These are phyloP conservation scores for Sporothrix dimorphospora DNA, from an alignment of 2,329 filamentous ascomycete genomes.

Conservation along the genomic window DNA sequence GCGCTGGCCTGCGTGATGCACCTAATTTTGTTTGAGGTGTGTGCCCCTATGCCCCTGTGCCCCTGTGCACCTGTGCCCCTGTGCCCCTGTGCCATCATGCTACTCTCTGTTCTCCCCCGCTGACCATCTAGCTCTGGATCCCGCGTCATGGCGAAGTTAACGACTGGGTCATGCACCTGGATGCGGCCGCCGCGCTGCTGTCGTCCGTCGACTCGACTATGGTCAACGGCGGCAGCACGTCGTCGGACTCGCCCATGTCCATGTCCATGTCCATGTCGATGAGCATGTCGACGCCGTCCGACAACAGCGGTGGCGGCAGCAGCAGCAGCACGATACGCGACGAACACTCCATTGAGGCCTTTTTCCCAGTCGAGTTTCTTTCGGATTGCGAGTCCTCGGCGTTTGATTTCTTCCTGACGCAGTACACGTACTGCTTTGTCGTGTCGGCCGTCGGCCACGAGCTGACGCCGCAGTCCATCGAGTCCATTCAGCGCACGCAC, in stretches of 20 bases:
- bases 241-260: slow-evolving; percentile 8
- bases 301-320: neutral
- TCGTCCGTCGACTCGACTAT: slow-evolving; percentile 27
- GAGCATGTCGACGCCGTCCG: slow-evolving; percentile 8
- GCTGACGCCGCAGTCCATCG: slow-evolving; percentile 23
- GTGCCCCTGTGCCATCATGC: no score
- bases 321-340: neutral
- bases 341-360: neutral
- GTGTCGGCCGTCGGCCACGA: slow-evolving; percentile 18
- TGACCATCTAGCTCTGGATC: slow-evolving; percentile 24
- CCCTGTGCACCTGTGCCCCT: no score
- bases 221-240: neutral
- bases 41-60: no score
- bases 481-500: slow-evolving; percentile 24
- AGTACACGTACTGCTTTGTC: slow-evolving; percentile 25
- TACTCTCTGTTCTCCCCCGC: neutral
- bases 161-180: slow-evolving; percentile 27
- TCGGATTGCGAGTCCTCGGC: slow-evolving; percentile 20
- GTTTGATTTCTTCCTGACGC: slow-evolving; percentile 25
- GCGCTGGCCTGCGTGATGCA: slow-evolving; percentile 28
- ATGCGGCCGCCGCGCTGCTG: slow-evolving; percentile 26
- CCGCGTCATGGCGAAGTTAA: slow-evolving; percentile 17
- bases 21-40: slow-evolving; percentile 25
- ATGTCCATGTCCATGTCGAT: slow-evolving; percentile 12
- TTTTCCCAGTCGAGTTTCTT: slow-evolving; percentile 22